A percentile compares a stretch with the other conserved stretches of the same genome.
Evolutionary conservation across 106 monocot species (phyloP).

Genomic region (Dendrobium catenatum): DNA sequence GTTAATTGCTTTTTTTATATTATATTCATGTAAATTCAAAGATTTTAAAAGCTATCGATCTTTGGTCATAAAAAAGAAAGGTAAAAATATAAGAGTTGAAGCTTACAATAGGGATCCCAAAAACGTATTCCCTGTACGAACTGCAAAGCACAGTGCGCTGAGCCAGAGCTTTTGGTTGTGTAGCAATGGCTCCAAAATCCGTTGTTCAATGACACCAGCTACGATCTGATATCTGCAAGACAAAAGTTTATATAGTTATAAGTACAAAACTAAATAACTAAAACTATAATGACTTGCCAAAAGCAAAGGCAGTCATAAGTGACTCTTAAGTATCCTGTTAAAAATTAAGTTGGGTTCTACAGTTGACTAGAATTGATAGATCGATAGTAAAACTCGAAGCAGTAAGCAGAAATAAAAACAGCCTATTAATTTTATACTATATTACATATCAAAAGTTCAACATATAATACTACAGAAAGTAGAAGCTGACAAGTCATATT

Average conservation of each 20-base stretch:
- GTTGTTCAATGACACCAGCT: conserved; percentile 76
- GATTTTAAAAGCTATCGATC: neutral
- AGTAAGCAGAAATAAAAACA: neutral
- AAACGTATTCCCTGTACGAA: conserved; percentile 87
- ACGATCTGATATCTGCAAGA: conserved; percentile 66
- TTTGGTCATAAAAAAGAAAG: neutral
- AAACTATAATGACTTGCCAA: neutral
- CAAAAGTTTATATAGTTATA: neutral
- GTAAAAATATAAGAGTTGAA: neutral
- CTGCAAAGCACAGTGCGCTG: conserved; percentile 73
- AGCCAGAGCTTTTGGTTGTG: conserved; percentile 56
- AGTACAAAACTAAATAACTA: neutral
- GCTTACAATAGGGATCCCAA: conserved; percentile 82
- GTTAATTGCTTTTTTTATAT: too few relatives aligned
- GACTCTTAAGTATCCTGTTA: neutral
- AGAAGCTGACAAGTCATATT: neutral
- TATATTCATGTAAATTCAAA: too few relatives aligned
- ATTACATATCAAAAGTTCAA: neutral
- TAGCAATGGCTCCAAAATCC: conserved; percentile 69
- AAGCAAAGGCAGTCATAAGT: neutral
- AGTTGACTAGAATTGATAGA: neutral
- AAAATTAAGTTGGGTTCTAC: neutral
- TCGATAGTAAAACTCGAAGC: neutral
- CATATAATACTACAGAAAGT: neutral
- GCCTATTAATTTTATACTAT: neutral